Evolutionary conservation across 148 eudicot genomes (phyloP), one percentile per base, ranked within the genome.

Genomic region (Arbutus unedo): DNA sequence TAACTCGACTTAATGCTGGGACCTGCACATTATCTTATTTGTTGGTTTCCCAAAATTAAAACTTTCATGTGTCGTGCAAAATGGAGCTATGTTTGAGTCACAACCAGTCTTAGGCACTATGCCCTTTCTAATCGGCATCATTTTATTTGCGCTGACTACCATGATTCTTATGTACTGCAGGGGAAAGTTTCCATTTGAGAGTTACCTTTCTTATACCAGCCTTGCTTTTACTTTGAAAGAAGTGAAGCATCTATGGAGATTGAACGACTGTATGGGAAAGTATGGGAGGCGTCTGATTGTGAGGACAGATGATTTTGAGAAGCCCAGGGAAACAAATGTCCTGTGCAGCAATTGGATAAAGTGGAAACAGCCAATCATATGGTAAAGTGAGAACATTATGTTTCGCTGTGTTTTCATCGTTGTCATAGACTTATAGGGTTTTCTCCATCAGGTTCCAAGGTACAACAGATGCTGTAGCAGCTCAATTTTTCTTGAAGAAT

Each of bases 401-500:
- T 48, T 47, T 45, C 11, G 53, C 41, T 55, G 25, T 9, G 8
- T 43, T 71, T 50, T 80, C 31, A 57, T 67, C 38, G 9, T 67
- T 81, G 21, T 83, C 48, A 49, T 79, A 57, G 21, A 51, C 18
- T 25, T 81, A 49, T 79, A 57, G 21, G 66, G 31, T 25, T 81
- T 74, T 44, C 49, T 60, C 55, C 76, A 23, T 57, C 88, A 95
- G 98, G 98, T 88, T 95, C 86, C 95, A 95, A 82, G 92, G 91
- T 79, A 90, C 98, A 43, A 93, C 97, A 18, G 95, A 95, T 92
- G 94, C 98, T 74, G 93, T 95, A 87, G 98, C 91, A 21, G 88
- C 94, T 84, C 98, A 95, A 88, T 93, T 95, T 89, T 95, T 95
- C 91, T 87, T 95, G 84, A 93, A 95, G 88, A 95, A 91, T 83